Base-by-base conservation (phyloP, 345 rosid species). In the Carallia brachiata region DNA sequence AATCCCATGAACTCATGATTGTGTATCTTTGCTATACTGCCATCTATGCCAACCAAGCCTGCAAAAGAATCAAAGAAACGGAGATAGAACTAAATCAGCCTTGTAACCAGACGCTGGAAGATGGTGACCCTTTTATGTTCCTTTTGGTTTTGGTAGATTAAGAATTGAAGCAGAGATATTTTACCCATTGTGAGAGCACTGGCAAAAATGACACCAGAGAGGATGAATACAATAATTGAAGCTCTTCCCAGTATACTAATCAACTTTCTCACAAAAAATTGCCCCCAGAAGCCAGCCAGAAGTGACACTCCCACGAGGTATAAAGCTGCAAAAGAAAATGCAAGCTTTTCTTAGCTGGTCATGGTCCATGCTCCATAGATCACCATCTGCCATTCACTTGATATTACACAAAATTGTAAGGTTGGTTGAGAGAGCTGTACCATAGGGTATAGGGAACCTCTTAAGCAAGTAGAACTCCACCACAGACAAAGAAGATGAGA, bases 231-330 rank as follows among this genome's bases (percentile, higher is more conserved):
- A 0, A 88, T 90, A 47, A 88, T 37, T 1, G 96, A 88, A 63
- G 88, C 95, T 81, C 98, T 84, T 77, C 34, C 72, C 0, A 87
- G 76, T 40, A 91, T 65, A 9, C 82, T 34, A 19, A 88, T 70
- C 0, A 88, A 72, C 74, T 87, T 89, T 70, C 95, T 91, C 15
- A 91, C 84, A 5, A 89, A 84, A 75, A 54, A 89, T 54, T 89
- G 98, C 56, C 98, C 98, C 97, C 93, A 91, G 50, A 93, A 91
- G 32, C 98, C 95, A 32, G 98, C 96, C 70, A 88, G 67, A 10
- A 87, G 44, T 6, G 93, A 94, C 47, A 90, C 83, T 1, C 71
- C 61, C 83, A 84, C 84, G 55, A 90, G 85, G 73, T 88, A 91
- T 67, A 90, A 13, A 16, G 97, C 98, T 91, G 83, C 69, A 77